A percentile compares a stretch with the other conserved stretches of the same genome.
Conservation (phyloP, 2,329 filamentous ascomycete genomes). For the Lecanicillium sp. region DNA sequence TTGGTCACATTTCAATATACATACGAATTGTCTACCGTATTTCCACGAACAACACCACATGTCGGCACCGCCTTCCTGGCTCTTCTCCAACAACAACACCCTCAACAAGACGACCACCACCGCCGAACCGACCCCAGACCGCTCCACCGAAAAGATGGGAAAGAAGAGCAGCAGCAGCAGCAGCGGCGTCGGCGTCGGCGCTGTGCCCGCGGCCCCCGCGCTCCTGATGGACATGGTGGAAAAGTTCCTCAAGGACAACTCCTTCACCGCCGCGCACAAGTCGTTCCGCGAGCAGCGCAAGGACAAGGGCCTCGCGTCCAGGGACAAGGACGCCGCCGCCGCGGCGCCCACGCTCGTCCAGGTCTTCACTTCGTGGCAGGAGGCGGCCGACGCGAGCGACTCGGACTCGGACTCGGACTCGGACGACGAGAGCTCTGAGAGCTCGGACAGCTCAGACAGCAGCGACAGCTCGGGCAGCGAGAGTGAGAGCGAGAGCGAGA, state of each 20-base stretch:
- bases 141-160: slow-evolving; percentile 26
- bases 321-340: slow-evolving; percentile 17
- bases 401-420: slow-evolving; percentile 24
- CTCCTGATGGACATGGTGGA: slow-evolving; percentile 63
- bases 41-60: slow-evolving; percentile 21
- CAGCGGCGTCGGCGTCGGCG: slow-evolving; percentile 17
- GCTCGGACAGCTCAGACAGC: slow-evolving; percentile 17
- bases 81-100: slow-evolving; percentile 36
- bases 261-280: slow-evolving; percentile 53
- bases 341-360: slow-evolving; percentile 34
- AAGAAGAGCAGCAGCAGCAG: slow-evolving; percentile 26
- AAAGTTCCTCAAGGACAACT: slow-evolving; percentile 58
- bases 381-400: slow-evolving; percentile 24
- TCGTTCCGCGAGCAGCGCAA: slow-evolving; percentile 41
- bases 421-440: slow-evolving; percentile 10
- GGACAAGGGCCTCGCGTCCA: slow-evolving; percentile 42
- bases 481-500: slow-evolving; percentile 10
- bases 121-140: slow-evolving; percentile 15
- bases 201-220: slow-evolving; percentile 38
- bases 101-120: slow-evolving; percentile 18
- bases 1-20: too few relatives aligned
- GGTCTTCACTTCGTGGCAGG: slow-evolving; percentile 47
- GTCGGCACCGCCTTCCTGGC: slow-evolving; percentile 35
- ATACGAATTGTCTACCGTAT: neutral
- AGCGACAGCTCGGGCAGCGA: slow-evolving; percentile 23